Conservation (phyloP, 805 yeast species). For the Torulaspora gathmanii region DNA sequence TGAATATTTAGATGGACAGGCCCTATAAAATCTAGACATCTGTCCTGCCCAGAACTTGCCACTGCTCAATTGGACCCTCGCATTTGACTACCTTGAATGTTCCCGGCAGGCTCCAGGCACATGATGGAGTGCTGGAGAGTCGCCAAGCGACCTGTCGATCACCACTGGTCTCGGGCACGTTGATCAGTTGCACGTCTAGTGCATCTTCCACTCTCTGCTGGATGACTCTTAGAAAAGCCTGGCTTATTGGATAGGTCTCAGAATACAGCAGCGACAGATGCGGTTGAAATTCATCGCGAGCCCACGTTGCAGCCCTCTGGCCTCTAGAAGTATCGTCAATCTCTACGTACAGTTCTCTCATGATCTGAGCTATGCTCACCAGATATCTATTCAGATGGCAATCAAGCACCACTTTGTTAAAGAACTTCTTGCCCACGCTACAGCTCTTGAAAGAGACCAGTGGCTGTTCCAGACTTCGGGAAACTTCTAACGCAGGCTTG, state of each 20-base stretch:
- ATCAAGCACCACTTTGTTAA: conserved; percentile 28
- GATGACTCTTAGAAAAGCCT: conserved; percentile 58
- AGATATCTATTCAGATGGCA: conserved; percentile 30
- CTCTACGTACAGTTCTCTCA: conserved; percentile 51
- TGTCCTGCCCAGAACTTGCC: conserved; percentile 56
- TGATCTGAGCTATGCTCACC: conserved; percentile 41
- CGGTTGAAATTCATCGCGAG: conserved; percentile 54
- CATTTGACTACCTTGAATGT: conserved; percentile 58
- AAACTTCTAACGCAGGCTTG: conserved; percentile 20
- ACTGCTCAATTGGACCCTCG: conserved; percentile 64
- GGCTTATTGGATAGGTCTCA: conserved; percentile 58
- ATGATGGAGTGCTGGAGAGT: conserved; percentile 16
- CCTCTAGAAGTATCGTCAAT: conserved; percentile 34
- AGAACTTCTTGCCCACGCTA: conserved; percentile 28
- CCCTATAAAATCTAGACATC: conserved; percentile 22
- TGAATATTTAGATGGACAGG: too few relatives aligned
- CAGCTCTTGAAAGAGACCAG: conserved; percentile 27
- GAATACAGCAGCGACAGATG: conserved; percentile 71
- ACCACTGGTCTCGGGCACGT: conserved; percentile 10
- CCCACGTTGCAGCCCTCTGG: conserved; percentile 54
- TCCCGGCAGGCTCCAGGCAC: conserved; percentile 64
- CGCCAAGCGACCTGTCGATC: conserved; percentile 24
- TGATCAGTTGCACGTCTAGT: conserved; percentile 41
- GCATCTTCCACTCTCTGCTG: conserved; percentile 63
- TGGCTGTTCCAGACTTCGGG: conserved; percentile 11